Percentiles rank a stretch among this genome's conserved stretches.
phyloP scores from a whole-genome alignment of 768 basidiomycete species.

The Royoungia palumana region DNA sequence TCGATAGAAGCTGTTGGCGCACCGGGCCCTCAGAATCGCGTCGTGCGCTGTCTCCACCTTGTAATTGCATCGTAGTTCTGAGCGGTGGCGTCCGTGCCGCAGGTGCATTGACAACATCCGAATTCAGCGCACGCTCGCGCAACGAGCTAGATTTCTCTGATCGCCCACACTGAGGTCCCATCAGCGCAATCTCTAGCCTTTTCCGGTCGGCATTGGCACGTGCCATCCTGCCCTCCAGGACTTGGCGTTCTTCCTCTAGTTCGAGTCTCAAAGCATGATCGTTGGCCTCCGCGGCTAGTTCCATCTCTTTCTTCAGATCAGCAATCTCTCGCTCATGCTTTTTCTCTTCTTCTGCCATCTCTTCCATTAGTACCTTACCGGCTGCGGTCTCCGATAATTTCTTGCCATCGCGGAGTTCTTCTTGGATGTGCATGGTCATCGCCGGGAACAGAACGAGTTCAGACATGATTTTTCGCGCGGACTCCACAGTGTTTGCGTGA shows the following conservation, averaged over 20 bases:
- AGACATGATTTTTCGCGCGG: conserved; percentile 40
- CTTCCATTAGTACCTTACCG: conserved; percentile 40
- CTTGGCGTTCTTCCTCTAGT: background rate
- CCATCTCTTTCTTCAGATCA: conserved; percentile 39
- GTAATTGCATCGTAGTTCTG: too few species aligned
- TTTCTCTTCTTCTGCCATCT: conserved; percentile 39
- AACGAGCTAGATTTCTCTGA: background rate
- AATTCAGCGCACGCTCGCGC: background rate
- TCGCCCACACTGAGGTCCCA: too few species aligned
- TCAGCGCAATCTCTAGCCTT: background rate
- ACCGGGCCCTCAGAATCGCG: background rate
- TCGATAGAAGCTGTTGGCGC: background rate
- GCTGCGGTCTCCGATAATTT: conserved; percentile 45
- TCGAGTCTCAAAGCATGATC: background rate
- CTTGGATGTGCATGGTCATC: conserved; percentile 42
- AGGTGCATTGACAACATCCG: too few species aligned
- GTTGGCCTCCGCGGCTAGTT: conserved; percentile 32
- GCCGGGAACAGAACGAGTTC: conserved; percentile 36
- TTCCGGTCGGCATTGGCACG: background rate
- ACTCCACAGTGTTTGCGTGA: conserved; percentile 35
- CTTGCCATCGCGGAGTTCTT: conserved; percentile 41
- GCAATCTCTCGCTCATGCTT: conserved; percentile 39
- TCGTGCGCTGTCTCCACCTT: background rate
- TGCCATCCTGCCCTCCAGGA: background rate
- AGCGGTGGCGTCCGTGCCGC: too few species aligned